Conservation (phyloP, 2,329 filamentous ascomycete species). For the Metarhizium robertsii region DNA sequence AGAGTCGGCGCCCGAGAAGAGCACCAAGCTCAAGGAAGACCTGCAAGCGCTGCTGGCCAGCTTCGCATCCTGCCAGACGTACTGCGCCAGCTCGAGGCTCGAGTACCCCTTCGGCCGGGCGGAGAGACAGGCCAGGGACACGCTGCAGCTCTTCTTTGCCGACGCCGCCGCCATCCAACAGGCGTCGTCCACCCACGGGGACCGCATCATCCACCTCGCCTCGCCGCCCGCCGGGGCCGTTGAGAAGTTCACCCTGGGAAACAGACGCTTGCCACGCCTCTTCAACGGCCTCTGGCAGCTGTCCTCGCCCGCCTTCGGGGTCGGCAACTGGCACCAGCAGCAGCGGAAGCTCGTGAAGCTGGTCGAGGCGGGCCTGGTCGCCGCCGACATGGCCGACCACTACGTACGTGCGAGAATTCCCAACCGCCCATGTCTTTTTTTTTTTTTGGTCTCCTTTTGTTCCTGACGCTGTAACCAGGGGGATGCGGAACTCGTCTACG, state of each 20-base stretch:
- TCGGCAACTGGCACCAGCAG: too few relatives aligned
- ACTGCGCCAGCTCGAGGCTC: constrained; percentile 5
- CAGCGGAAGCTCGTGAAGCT: too few relatives aligned
- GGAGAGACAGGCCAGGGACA: too few relatives aligned
- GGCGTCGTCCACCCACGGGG: constrained; percentile 3
- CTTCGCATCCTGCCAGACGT: constrained; percentile 14
- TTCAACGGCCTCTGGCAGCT: constrained; percentile 24
- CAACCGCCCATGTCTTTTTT: too few relatives aligned
- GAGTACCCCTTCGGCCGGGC: constrained; percentile 3
- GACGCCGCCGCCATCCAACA: constrained; percentile 8
- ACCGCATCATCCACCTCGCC: neutral
- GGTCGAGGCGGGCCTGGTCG: too few relatives aligned
- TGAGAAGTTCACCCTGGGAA: constrained; percentile 14
- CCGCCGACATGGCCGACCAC: too few relatives aligned
- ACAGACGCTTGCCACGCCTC: constrained; percentile 14
- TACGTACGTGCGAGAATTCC: too few relatives aligned
- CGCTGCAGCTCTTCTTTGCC: constrained; percentile 15
- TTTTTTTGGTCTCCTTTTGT: too few relatives aligned
- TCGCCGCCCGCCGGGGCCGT: neutral
- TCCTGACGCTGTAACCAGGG: too few relatives aligned
- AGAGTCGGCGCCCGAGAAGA: constrained; percentile 15
- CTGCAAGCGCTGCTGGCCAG: constrained; percentile 11
- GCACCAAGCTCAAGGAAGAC: constrained; percentile 9
- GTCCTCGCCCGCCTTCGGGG: constrained; percentile 11
- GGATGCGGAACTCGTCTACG: too few relatives aligned